Evolutionary conservation across 192 early-diverging fungal genomes (phyloP), one percentile per base, ranked within the genome.

Genomic region (Pecoramyces ruminantium): DNA sequence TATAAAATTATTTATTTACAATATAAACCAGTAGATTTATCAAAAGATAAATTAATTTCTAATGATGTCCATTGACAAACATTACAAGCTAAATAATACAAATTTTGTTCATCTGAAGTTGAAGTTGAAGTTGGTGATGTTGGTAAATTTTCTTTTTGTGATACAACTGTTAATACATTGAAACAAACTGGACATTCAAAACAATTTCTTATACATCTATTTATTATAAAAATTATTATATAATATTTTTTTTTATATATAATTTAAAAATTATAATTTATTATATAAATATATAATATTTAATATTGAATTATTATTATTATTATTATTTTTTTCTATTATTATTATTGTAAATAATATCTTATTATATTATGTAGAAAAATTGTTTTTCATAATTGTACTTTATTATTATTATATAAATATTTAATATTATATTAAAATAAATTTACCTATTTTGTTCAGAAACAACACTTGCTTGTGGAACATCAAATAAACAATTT

Each of bases 401-500:
- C n/a, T n/a, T n/a, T n/a, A n/a, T n/a, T n/a, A n/a, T n/a, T n/a
- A n/a, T n/a, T n/a, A n/a, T n/a, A n/a, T n/a, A n/a, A n/a, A n/a
- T n/a, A n/a, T n/a, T n/a, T n/a, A 28, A 78, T 40, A 25, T 67
- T n/a, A 21, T 38, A 29, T 14, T 18, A 29, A 77, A 3, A 40
- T n/a, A 25, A 30, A 13, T 67, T 83, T 29, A 87, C 92, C 94
- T 88, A 88, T 96, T 96, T 83, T 93, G 92, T 86, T 98, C 97
- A n/a, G 92, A 91, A 82, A 95, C 95, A n/a, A 96, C 95, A 83
- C 93, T 93, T 5, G 97, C 94, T n/a, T 94, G 94, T 4, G 96
- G 95, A 29, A 95, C 96, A 82, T 99, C 96, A 87, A 99, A 99
- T 79, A 97, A 89, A 82, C 97, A 99, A 82, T 95, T 96, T 17